Percentiles rank a stretch among this genome's conserved stretches.
These are phyloP conservation scores for Penicillium sclerotiorum DNA, from an alignment of 2,329 filamentous ascomycete genomes.

Conservation along the genomic window DNA sequence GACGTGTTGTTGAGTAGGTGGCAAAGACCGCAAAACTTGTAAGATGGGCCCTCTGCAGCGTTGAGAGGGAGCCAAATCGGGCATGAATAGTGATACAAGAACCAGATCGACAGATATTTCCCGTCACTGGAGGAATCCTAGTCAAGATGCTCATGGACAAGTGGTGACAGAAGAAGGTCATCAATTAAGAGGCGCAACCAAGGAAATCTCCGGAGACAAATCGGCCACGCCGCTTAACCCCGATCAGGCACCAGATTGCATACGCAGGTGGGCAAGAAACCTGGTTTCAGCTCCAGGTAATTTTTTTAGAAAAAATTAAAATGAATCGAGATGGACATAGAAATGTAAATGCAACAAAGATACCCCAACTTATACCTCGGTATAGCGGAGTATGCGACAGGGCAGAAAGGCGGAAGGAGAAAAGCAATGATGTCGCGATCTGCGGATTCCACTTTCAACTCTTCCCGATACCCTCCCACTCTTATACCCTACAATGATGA, in stretches of 20 bases:
- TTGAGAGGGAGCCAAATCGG: background rate
- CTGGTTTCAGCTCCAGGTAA: background rate
- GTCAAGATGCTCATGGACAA: slow-evolving; percentile 19
- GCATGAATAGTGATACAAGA: background rate
- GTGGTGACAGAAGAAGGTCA: slow-evolving; percentile 1
- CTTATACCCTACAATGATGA: slow-evolving; percentile 25
- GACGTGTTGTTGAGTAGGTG: slow-evolving; percentile 16
- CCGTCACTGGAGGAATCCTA: slow-evolving; percentile 11
- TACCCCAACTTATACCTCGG: background rate
- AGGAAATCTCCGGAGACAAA: slow-evolving; percentile 21
- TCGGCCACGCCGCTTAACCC: slow-evolving; percentile 28
- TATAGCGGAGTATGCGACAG: slow-evolving; percentile 8
- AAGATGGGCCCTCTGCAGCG: slow-evolving; percentile 3
- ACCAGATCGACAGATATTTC: slow-evolving; percentile 6
- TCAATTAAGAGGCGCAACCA: slow-evolving; percentile 1
- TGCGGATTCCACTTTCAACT: slow-evolving; percentile 14
- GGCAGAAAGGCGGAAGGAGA: slow-evolving; percentile 15
- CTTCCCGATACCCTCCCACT: slow-evolving; percentile 11
- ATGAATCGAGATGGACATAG: background rate
- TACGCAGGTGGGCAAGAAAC: slow-evolving; percentile 6
- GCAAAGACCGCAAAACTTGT: slow-evolving; percentile 11
- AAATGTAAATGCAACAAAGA: background rate
- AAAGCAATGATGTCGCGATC: slow-evolving; percentile 22
- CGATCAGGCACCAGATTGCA: slow-evolving; percentile 17
- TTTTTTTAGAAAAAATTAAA: background rate